Base-by-base conservation (phyloP, 305 asterid species). In the Petunia hybrid region DNA sequence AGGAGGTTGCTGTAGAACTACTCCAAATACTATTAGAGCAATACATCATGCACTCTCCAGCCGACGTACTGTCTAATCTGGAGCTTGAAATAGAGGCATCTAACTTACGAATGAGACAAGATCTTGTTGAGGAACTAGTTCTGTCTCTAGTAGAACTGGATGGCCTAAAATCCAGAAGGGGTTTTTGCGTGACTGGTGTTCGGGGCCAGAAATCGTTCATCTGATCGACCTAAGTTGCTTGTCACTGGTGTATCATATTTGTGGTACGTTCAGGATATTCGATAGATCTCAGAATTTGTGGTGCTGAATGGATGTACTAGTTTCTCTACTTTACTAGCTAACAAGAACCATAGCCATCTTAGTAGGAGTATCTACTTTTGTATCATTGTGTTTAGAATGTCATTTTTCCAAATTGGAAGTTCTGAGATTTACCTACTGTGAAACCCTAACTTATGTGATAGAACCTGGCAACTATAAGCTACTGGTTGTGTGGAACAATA, bases 1-100 rank as follows among this genome's bases (percentile, higher is more conserved):
- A 0, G 99, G 99, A 80, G 99, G 99, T 66, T 95, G 99, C 85
- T 95, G 98, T 85, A 85, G 99, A 84, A 95, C 99, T 53, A 95
- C 99, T 62, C 98, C 98, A 3, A 80, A 87, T 80, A 95, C 99
- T 41, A 93, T 93, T 83, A 76, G 90, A 79, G 88, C 87, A 39
- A 92, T 95, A 66, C 82, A 87, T 51, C 48, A 64, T 66, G 86
- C 92, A 70, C 97, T 95, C 75, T 57, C 88, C 2, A 42, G 46
- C 38, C 55, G 60, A 13, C 78, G 78, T 53, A 3, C 78, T 36
- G 63, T 36, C 46, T 73, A 73, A 73, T 51, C 36, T 1, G 63
- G 78, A 73, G 63, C 51, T 35, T 8, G 1, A 48, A 51, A 73
- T 6, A 51, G 46, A 35, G 78, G 63, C 45, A 73, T 35, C 63